These are phyloP conservation scores for Novymonas esmeraldas DNA, from an alignment of 208 protist genomes.

Conservation along the genomic window DNA sequence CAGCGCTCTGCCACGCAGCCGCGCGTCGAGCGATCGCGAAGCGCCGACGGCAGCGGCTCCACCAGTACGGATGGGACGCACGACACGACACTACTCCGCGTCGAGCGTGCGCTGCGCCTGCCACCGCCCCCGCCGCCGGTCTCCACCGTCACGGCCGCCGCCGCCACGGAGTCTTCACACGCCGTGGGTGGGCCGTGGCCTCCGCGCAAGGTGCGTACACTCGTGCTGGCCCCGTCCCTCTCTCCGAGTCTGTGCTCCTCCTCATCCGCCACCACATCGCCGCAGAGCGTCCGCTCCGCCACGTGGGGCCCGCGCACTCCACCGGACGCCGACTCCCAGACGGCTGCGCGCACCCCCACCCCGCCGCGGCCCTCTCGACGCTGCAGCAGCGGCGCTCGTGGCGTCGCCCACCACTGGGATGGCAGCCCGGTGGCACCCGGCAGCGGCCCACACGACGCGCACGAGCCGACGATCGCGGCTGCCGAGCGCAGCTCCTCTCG, in stretches of 20 bases:
- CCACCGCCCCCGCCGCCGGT: conserved; percentile 14
- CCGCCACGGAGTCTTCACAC: not conserved
- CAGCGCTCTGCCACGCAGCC: conserved; percentile 24
- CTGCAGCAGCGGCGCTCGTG: no score
- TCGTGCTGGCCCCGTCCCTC: conserved; percentile 33
- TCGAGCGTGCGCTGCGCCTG: conserved; percentile 21
- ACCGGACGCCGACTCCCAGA: not conserved
- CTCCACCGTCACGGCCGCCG: not conserved
- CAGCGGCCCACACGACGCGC: no score
- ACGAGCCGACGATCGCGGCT: not conserved
- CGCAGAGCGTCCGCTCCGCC: not conserved
- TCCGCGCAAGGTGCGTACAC: conserved; percentile 25
- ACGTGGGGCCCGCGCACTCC: not conserved
- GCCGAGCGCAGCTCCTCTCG: not conserved
- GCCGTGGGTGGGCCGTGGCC: conserved; percentile 12
- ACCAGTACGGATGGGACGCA: not conserved
- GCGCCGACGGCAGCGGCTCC: conserved; percentile 5
- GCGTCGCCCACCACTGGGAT: no score
- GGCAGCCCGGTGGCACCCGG: no score
- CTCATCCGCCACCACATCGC: conserved; percentile 6
- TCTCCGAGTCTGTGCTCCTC: conserved; percentile 27
- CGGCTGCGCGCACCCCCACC: not conserved
- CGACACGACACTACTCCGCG: conserved; percentile 13
- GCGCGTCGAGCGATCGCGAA: conserved; percentile 15
- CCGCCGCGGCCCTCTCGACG: no score